These are phyloP conservation scores for Athelia psychrophila DNA, from an alignment of 1,284 basidiomycete genomes.

Conservation along the genomic window DNA sequence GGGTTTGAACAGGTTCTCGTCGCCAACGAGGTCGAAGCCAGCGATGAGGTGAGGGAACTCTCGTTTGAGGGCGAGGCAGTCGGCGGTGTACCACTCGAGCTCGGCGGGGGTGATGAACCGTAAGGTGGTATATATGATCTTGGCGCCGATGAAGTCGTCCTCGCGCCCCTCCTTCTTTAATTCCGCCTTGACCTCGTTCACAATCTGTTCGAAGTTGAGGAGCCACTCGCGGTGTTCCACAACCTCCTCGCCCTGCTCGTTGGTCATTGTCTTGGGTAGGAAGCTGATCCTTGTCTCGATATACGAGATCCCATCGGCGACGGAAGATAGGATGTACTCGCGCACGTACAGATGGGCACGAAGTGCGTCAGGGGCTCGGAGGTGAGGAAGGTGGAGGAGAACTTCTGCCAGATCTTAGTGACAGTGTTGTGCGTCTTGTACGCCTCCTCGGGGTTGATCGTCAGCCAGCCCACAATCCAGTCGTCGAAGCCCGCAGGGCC, in stretches of 20 bases:
- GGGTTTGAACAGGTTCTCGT: slow-evolving; percentile 64
- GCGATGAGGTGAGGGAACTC: slow-evolving; percentile 73
- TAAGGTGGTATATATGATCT: slow-evolving; percentile 75
- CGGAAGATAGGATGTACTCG: slow-evolving; percentile 58
- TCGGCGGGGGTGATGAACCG: slow-evolving; percentile 55
- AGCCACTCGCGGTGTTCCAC: slow-evolving; percentile 64
- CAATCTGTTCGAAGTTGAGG: slow-evolving; percentile 49
- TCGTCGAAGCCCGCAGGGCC: slow-evolving; percentile 64
- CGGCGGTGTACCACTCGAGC: slow-evolving; percentile 65
- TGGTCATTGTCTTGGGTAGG: slow-evolving; percentile 37
- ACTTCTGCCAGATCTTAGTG: slow-evolving; percentile 73
- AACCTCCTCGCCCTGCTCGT: slow-evolving; percentile 47
- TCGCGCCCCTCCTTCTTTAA: slow-evolving; percentile 48
- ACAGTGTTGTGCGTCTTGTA: slow-evolving; percentile 70
- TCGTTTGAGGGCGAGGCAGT: slow-evolving; percentile 72
- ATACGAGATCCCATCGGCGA: slow-evolving; percentile 74
- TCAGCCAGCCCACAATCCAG: slow-evolving; percentile 58
- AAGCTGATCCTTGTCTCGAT: slow-evolving; percentile 73
- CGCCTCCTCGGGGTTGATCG: slow-evolving; percentile 65
- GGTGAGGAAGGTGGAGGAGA: slow-evolving; percentile 48
- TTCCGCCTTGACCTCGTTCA: slow-evolving; percentile 53
- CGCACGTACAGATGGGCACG: slow-evolving; percentile 62
- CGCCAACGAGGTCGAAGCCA: slow-evolving; percentile 81
- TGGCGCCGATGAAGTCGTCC: slow-evolving; percentile 64
- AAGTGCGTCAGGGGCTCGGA: slow-evolving; percentile 52